phyloP scores from a whole-genome alignment of 352 stramenopile genomes.

The Phytophthora quininea region DNA sequence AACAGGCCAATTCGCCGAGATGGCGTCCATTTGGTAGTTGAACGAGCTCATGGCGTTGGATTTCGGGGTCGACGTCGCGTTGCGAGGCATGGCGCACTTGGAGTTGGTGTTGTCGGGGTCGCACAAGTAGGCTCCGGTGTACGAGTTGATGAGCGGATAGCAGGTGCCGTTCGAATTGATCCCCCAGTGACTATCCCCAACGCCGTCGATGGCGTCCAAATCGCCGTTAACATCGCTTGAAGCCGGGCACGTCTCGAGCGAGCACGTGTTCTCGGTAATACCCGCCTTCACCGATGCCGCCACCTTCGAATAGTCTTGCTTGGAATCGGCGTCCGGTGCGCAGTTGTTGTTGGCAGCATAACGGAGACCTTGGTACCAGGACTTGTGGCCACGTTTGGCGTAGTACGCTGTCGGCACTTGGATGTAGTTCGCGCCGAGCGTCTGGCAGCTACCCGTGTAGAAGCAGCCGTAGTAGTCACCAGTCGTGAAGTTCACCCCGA shows the following conservation, averaged over 20 bases:
- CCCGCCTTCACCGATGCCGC: constrained; percentile 30
- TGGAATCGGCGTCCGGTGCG: constrained; percentile 16
- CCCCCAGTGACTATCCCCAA: constrained; percentile 32
- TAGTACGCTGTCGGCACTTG: constrained; percentile 37
- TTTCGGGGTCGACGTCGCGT: constrained; percentile 8
- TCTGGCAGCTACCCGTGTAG: constrained; percentile 34
- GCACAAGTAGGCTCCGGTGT: constrained; percentile 38
- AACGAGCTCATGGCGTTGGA: constrained; percentile 44
- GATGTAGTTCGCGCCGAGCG: constrained; percentile 35
- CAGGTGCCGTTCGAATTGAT: constrained; percentile 42
- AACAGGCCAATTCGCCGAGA: constrained; percentile 74
- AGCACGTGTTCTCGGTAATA: constrained; percentile 49
- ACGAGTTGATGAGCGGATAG: constrained; percentile 36
- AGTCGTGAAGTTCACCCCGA: constrained; percentile 33
- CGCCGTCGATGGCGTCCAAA: constrained; percentile 36
- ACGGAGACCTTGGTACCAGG: constrained; percentile 53
- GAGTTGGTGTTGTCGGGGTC: constrained; percentile 37
- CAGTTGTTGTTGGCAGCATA: constrained; percentile 61
- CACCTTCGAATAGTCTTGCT: constrained; percentile 36
- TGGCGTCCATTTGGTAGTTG: constrained; percentile 30
- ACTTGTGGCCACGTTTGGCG: constrained; percentile 32
- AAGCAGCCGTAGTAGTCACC: constrained; percentile 28
- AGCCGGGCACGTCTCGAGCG: constrained; percentile 34
- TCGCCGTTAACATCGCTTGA: constrained; percentile 39
- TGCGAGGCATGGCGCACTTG: constrained; percentile 45